Conservation (phyloP, 2,329 filamentous ascomycete species). For the Arthroderma uncinatum region DNA sequence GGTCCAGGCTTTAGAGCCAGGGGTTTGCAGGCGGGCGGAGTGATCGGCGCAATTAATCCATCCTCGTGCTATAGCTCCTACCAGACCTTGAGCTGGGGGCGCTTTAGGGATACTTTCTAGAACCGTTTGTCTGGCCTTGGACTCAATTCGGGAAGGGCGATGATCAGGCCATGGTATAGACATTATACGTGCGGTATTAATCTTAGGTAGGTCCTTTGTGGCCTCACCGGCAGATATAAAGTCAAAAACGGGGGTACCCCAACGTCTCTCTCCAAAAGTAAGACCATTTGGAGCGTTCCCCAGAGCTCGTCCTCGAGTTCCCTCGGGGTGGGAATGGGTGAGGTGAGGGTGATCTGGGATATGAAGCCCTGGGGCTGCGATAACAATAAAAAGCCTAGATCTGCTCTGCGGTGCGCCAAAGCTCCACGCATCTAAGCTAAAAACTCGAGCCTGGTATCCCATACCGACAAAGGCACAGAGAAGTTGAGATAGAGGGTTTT, state of each 20-base stretch:
- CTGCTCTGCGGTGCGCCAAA: slow-evolving; percentile 57
- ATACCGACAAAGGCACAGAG: slow-evolving; percentile 62
- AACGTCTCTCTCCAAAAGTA: slow-evolving; percentile 45
- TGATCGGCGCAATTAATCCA: slow-evolving; percentile 15
- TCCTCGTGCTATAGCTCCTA: slow-evolving; percentile 12
- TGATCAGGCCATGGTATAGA: slow-evolving; percentile 62
- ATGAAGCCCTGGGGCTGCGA: slow-evolving; percentile 54
- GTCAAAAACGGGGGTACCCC: slow-evolving; percentile 45
- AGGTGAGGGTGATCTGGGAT: slow-evolving; percentile 47
- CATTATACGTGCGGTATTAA: slow-evolving; percentile 50
- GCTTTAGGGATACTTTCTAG: slow-evolving; percentile 49
- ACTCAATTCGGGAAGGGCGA: slow-evolving; percentile 38
- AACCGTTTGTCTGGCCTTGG: slow-evolving; percentile 33
- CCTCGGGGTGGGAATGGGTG: slow-evolving; percentile 51
- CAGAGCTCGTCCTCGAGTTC: slow-evolving; percentile 31
- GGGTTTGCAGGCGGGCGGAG: slow-evolving; percentile 11
- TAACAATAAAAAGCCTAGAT: slow-evolving; percentile 57
- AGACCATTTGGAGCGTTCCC: slow-evolving; percentile 51
- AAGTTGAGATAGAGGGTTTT: slow-evolving; percentile 62
- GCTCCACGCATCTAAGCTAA: slow-evolving; percentile 57
- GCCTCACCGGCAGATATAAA: slow-evolving; percentile 46
- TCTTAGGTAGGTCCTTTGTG: slow-evolving; percentile 48
- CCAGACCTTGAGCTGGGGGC: slow-evolving; percentile 24
- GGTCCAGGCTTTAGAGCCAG: slow-evolving; percentile 11
- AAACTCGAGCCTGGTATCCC: slow-evolving; percentile 63